Evolutionary conservation across 73 alveolate genomes (phyloP), one percentile per base, ranked within the genome.

Genomic region (Paramecium caudatum): DNA sequence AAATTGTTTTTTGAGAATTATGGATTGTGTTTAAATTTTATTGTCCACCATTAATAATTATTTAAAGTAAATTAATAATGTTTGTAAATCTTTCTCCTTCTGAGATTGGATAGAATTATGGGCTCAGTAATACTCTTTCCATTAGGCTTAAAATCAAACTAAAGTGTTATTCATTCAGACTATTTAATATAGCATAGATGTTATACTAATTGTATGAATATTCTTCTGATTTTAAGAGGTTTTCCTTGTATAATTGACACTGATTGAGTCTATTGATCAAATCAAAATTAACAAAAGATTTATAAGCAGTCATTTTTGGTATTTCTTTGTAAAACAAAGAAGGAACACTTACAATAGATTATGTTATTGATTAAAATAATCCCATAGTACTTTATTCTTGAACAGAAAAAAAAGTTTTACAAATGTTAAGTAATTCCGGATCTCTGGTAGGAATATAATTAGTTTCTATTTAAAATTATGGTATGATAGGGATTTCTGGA

Each of bases 371-470:
- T 17, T 55, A 55, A 10, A 55, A 55, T 5, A 55, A 55, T 10
- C 41, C 46, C 23, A 3, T 23, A 0, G 10, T 23, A 5, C 4
- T 5, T 10, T 55, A 37, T 5, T 55, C 30, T 21, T 55, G 30
- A 23, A 0, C 1, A 0, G 23, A 27, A 23, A 55, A 55, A 23
- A 55, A 55, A 6, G 25, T 55, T 55, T 7, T 7, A 27, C 80
- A 55, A 10, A 10, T 27, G 7, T 55, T 55, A 10, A 55, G 46
- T 21, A 55, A 55, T 23, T 55, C 80, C 4, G 80, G 41, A 5
- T 55, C 80, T 55, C 5, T 5, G 3, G 80, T 55, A 10, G 80
- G 80, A 12, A 55, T 9, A 55, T 55, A 55, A 27, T 55, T 55
- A 27, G 30, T 27, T 55, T 55, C 80, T 9, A 55, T 27, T 55